These are phyloP conservation scores for Rheum nobile DNA, from an alignment of 148 eudicot genomes.

Conservation along the genomic window DNA sequence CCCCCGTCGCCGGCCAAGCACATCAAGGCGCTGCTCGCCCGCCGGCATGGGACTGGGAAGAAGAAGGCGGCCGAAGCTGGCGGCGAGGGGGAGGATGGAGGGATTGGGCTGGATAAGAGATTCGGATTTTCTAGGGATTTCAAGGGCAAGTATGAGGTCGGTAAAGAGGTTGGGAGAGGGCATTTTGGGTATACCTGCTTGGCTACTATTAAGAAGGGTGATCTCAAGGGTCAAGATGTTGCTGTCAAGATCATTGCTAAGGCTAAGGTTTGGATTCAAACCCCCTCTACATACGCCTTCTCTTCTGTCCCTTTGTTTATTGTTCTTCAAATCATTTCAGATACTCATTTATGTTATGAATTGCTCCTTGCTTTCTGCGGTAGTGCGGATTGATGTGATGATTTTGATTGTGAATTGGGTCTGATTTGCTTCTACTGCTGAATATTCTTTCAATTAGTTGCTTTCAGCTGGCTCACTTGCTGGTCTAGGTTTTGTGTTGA, in stretches of 20 bases:
- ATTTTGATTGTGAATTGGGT: neutral
- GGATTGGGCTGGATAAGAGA: conserved; percentile 34
- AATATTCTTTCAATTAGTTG: neutral
- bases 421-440: neutral
- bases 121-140: conserved; percentile 47
- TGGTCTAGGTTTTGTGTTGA: neutral
- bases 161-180: conserved; percentile 55
- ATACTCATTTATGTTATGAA: neutral
- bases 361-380: neutral
- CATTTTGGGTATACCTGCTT: conserved; percentile 62
- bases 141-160: conserved; percentile 31
- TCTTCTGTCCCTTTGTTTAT: neutral
- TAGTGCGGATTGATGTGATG: neutral
- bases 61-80: conserved; percentile 18
- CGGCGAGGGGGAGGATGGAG: conserved; percentile 19
- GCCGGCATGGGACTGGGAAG: no score
- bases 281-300: neutral
- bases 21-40: no score
- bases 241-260: conserved; percentile 59
- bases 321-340: no score
- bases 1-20: conserved; percentile 66
- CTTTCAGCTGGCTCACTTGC: neutral
- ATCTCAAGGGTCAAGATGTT: conserved; percentile 32
- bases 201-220: conserved; percentile 37
- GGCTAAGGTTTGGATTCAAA: conserved; percentile 27